These are phyloP conservation scores for Aurantiochytrium sp. DNA, from an alignment of 108 stramenopile genomes.

Conservation along the genomic window DNA sequence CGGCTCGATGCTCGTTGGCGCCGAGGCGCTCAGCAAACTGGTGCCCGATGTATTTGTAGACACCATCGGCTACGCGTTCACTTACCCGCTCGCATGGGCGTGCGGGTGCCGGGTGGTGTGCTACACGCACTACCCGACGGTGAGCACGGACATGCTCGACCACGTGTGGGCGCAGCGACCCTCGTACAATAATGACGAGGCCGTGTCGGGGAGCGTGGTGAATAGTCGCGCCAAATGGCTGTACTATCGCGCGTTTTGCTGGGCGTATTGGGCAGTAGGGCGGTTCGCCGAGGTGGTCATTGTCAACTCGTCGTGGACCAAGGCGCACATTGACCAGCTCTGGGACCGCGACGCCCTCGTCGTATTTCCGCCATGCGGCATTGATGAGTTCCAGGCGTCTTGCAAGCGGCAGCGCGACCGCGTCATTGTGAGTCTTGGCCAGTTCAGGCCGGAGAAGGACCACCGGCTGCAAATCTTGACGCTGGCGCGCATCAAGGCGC, in stretches of 20 bases:
- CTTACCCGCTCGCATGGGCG: constrained; percentile 70
- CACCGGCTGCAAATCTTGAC: constrained; percentile 75
- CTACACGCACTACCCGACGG: constrained; percentile 97
- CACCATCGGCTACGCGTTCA: constrained; percentile 92
- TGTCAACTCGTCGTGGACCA: constrained; percentile 95
- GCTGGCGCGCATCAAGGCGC: constrained; percentile 32
- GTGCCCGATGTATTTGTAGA: constrained; percentile 82
- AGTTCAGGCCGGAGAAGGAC: constrained; percentile 98
- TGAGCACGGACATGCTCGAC: constrained; percentile 90
- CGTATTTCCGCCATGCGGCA: constrained; percentile 85
- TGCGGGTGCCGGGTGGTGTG: constrained; percentile 64
- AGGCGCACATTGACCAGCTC: constrained; percentile 61
- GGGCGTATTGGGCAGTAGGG: constrained; percentile 72
- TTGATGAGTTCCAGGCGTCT: constrained; percentile 48
- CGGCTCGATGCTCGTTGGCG: constrained; percentile 73
- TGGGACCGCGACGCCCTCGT: constrained; percentile 54
- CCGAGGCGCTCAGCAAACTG: constrained; percentile 53
- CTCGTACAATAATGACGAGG: constrained; percentile 70
- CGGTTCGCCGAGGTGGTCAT: constrained; percentile 72
- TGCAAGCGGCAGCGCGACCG: constrained; percentile 47
- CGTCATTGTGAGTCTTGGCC: constrained; percentile 81
- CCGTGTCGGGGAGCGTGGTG: constrained; percentile 52
- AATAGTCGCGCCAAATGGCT: constrained; percentile 69
- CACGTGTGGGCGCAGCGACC: constrained; percentile 74
- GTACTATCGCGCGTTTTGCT: constrained; percentile 83